Evolutionary conservation across 106 monocot species (phyloP), one percentile per base, ranked within the genome.

Genomic region (Alisma plantagoaquatica): DNA sequence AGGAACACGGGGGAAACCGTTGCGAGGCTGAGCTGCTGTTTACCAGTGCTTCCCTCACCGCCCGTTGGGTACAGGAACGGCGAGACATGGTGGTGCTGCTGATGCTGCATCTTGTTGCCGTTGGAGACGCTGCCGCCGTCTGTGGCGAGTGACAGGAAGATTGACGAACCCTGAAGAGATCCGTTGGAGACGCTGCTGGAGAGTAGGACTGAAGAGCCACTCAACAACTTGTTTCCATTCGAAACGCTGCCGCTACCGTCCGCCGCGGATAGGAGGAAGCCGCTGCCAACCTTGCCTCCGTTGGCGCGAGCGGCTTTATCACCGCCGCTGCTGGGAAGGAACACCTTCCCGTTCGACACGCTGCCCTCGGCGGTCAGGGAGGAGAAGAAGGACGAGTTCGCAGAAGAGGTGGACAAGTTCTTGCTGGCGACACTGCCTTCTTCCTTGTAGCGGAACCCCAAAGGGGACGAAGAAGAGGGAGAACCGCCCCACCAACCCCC

Each of bases 321-420:
- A n/a, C n/a, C n/a, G n/a, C n/a, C n/a, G n/a, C n/a, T n/a, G n/a
- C n/a, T n/a, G n/a, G n/a, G n/a, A n/a, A n/a, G n/a, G n/a, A n/a
- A n/a, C 11, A 50, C 45, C 47, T 69, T 77, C 1, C 83, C 83
- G 67, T 90, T 83, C 30, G 92, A 93, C 7, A 93, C 69, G 63
- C 92, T 93, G 7, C 83, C 79, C 56, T 93, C 87, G 25, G 71
- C 87, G 31, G 92, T 83, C 55, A 93, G 64, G 30, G 92, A 76
- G 33, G 92, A 92, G 25, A 91, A 21, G 63, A 81, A 78, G 26
- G 91, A 76, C 6, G 91, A 86, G 61, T 64, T 81, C 29, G 65
- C 70, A 0, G 85, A 75, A 7, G 86, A 82, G 27, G 71, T 50
- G 33, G 79, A 57, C 2, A 70, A 48, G 3, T 81, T 73, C 49